phyloP scores from a whole-genome alignment of 2,329 filamentous ascomycete genomes.

The Paraphaeosphaeria minitans region DNA sequence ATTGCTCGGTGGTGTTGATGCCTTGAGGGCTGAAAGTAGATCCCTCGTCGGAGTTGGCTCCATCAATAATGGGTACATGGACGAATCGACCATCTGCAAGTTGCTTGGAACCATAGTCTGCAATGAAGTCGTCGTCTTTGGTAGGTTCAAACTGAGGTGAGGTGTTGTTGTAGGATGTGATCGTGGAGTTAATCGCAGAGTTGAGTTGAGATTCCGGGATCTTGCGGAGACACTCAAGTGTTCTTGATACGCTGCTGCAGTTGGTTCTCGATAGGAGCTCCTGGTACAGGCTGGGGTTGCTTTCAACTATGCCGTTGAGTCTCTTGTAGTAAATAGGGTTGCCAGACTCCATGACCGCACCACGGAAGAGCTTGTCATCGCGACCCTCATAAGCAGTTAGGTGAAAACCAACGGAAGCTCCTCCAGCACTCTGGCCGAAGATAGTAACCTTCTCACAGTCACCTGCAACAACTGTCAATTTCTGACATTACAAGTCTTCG shows the following conservation, averaged over 20 bases:
- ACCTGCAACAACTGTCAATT: conserved; percentile 38
- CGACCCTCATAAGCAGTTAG: conserved; percentile 41
- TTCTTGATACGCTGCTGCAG: neutral
- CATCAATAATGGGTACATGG: conserved; percentile 66
- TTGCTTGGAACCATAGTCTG: conserved; percentile 58
- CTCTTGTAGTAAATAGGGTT: conserved; percentile 17
- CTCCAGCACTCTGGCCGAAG: conserved; percentile 54
- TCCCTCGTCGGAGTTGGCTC: conserved; percentile 70
- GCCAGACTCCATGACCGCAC: conserved; percentile 40
- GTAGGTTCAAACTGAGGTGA: conserved; percentile 43
- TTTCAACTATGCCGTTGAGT: conserved; percentile 21
- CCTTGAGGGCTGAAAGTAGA: conserved; percentile 55
- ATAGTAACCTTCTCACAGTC: conserved; percentile 52
- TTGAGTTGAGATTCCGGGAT: conserved; percentile 62
- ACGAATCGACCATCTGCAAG: conserved; percentile 65
- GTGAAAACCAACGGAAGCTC: conserved; percentile 50
- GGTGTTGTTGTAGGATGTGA: neutral
- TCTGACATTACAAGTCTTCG: conserved; percentile 27
- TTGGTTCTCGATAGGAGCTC: conserved; percentile 17
- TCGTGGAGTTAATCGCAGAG: conserved; percentile 54
- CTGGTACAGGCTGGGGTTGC: conserved; percentile 25
- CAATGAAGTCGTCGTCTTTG: conserved; percentile 63
- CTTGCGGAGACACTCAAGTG: conserved; percentile 60
- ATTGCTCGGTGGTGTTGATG: conserved; percentile 58
- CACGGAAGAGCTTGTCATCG: conserved; percentile 42